phyloP scores from a whole-genome alignment of 768 basidiomycete genomes.

The Hygrocybe punicea region DNA sequence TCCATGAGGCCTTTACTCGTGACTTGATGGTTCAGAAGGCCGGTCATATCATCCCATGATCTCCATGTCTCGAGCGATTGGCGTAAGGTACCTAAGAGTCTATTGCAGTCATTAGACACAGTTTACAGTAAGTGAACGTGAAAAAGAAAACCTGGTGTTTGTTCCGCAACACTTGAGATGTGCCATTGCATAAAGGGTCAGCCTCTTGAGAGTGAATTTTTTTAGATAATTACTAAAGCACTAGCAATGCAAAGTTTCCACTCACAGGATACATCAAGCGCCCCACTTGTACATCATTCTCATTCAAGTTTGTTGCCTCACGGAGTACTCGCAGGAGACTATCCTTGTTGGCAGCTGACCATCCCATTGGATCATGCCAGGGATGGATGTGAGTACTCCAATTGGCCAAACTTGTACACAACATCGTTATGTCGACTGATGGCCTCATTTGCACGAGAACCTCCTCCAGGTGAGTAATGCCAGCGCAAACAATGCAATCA shows the following conservation, averaged over 20 bases:
- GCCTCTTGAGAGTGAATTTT: background rate
- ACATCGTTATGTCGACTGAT: background rate
- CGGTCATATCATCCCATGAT: background rate
- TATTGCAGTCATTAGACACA: background rate
- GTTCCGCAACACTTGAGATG: background rate
- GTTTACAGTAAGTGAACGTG: background rate
- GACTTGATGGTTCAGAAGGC: background rate
- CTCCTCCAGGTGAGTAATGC: background rate
- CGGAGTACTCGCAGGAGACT: background rate
- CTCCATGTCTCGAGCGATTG: background rate
- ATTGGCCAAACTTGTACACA: background rate
- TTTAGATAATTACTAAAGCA: background rate
- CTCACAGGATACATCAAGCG: background rate
- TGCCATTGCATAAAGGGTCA: background rate
- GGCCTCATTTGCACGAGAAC: background rate
- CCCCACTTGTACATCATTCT: background rate
- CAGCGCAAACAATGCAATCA: background rate
- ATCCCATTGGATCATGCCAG: background rate
- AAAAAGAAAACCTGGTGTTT: background rate
- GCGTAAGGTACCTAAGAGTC: background rate
- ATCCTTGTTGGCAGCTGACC: background rate
- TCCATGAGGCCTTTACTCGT: background rate
- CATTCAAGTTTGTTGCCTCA: background rate
- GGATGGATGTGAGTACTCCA: background rate
- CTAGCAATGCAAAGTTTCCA: background rate